Evolutionary conservation across 768 basidiomycete species (phyloP).

Genomic region (Termitomyces sp.): DNA sequence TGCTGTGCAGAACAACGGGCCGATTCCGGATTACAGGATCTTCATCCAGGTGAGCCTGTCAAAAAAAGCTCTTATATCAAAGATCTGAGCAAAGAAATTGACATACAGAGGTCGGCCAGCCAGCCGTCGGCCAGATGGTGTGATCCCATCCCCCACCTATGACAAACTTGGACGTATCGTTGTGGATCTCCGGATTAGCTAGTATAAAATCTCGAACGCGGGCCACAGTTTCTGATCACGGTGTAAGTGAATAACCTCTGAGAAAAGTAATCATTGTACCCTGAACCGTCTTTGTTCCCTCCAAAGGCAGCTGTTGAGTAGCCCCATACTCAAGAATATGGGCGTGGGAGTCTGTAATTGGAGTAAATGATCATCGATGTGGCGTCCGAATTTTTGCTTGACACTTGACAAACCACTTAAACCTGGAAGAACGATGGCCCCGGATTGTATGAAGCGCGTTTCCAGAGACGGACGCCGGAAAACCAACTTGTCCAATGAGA

Average conservation of each 20-base stretch:
- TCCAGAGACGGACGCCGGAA: constrained; percentile 21
- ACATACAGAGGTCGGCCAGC: constrained; percentile 68
- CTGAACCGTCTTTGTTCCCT: constrained; percentile 51
- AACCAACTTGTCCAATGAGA: constrained; percentile 14
- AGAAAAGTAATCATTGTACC: constrained; percentile 28
- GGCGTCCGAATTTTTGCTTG: not conserved
- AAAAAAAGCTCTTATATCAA: not conserved
- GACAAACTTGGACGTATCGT: constrained; percentile 57
- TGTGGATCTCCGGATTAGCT: constrained; percentile 47
- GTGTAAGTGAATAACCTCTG: not conserved
- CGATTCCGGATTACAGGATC: constrained; percentile 65
- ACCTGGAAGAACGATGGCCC: constrained; percentile 66
- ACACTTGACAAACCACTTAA: constrained; percentile 51
- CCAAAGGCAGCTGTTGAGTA: constrained; percentile 55
- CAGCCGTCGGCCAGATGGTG: constrained; percentile 56
- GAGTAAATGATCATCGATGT: constrained; percentile 4
- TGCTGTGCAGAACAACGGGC: constrained; percentile 73
- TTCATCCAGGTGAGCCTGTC: constrained; percentile 63
- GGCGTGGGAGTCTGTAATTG: constrained; percentile 63
- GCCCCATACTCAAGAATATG: constrained; percentile 80
- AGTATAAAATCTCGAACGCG: constrained; percentile 60
- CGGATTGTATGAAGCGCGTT: constrained; percentile 46
- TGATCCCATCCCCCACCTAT: constrained; percentile 92
- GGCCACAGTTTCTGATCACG: constrained; percentile 49
- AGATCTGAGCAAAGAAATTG: not conserved